Evolutionary conservation across 371 early-diverging fungal species (phyloP), one percentile per base, ranked within the genome.

Genomic region (Syncephalastrum monosporum): DNA sequence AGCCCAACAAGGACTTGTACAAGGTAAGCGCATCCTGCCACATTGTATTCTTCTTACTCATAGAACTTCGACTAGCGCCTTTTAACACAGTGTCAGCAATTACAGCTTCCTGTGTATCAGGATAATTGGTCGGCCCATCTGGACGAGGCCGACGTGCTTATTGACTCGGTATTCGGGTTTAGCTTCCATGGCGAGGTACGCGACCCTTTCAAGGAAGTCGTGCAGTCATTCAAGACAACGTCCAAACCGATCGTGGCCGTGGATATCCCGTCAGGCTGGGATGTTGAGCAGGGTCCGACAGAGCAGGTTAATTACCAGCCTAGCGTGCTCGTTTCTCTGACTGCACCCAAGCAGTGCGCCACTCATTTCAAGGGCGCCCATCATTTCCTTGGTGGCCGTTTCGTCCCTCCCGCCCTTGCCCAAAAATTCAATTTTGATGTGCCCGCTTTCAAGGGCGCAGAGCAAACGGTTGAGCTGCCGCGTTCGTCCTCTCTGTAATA

Each of bases 251-350:
- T 91, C 50, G 86, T 84, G 0, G 82, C 91, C 16, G 91, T 96
- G 33, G 97, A 97, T 65, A 88, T 97, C 60, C 97, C 97, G 4
- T 92, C 93, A 14, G 95, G 94, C 1, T 97, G 96, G 96, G 85
- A 94, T 63, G 94, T 97, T 1, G 94, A 93, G 50, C 52, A 80
- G 47, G 95, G 95, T 59, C 84, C 64, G 4, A 65, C 67, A 0
- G 53, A 67, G 15, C 50, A 62, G 23, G 67, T 59, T 4, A 82
- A 83, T 0, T 82, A 90, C 48, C 75, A 82, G 21, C 95, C 95
- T 1, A 81, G 81, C 19, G 86, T 91, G 66, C 77, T 97, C 15
- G 79, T 97, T 4, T 96, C 96, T 3, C 74, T 97, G 56, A 96
- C 96, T 4, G 90, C 92, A 0, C 98, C 97, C 25, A 96, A 97